Evolutionary conservation across 768 basidiomycete genomes (phyloP).

Genomic region (Cubamyces sp.): DNA sequence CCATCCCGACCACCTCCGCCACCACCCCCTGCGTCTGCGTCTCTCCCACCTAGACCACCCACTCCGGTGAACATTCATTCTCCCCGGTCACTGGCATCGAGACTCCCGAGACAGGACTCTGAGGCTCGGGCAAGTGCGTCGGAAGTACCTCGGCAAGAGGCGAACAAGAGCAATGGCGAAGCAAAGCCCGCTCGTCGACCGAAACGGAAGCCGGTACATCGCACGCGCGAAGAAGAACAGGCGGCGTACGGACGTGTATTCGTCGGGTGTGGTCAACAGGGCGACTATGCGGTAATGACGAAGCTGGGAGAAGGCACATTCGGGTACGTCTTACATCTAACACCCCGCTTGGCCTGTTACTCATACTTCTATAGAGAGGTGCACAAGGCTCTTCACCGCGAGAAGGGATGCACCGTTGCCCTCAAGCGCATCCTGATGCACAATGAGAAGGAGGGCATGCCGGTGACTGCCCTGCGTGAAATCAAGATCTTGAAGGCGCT

Average conservation of each 20-base stretch:
- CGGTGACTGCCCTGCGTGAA: slow-evolving; percentile 94
- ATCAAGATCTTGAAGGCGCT: slow-evolving; percentile 95
- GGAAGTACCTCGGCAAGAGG: not conserved
- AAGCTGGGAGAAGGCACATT: slow-evolving; percentile 98
- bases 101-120: slow-evolving; percentile 19
- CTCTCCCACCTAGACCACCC: slow-evolving; percentile 48
- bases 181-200: slow-evolving; percentile 28
- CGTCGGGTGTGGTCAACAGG: slow-evolving; percentile 68
- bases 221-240: slow-evolving; percentile 66
- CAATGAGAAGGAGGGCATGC: slow-evolving; percentile 96
- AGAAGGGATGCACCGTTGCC: slow-evolving; percentile 70
- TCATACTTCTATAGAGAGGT: slow-evolving; percentile 65
- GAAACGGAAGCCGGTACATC: slow-evolving; percentile 49
- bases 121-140: not conserved
- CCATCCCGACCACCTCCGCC: slow-evolving; percentile 26
- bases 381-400: slow-evolving; percentile 78
- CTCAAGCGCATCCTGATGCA: slow-evolving; percentile 96
- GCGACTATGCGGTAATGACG: slow-evolving; percentile 78
- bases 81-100: slow-evolving; percentile 32
- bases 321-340: slow-evolving; percentile 61
- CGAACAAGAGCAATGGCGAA: not conserved
- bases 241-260: slow-evolving; percentile 71
- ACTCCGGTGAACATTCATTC: slow-evolving; percentile 53
- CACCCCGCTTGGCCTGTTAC: slow-evolving; percentile 17
- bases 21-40: slow-evolving; percentile 21